Conservation (phyloP, 2,329 filamentous ascomycete genomes). For the Hypoxylon sp. region DNA sequence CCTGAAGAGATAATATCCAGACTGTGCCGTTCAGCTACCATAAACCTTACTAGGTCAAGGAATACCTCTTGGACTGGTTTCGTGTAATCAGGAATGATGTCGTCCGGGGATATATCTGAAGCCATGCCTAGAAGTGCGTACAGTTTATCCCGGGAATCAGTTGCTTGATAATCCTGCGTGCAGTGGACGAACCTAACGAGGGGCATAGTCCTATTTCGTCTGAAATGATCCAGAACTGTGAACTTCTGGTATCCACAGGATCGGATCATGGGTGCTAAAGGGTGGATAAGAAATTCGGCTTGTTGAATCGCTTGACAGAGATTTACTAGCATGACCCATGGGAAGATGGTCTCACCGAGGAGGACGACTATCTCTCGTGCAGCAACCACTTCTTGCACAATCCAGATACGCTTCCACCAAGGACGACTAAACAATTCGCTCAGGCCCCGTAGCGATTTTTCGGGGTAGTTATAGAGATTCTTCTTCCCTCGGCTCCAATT, state of each 20-base stretch:
- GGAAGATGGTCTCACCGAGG: slow-evolving; percentile 22
- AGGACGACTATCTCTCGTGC: slow-evolving; percentile 23
- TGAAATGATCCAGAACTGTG: slow-evolving; percentile 29
- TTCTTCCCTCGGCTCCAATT: slow-evolving; percentile 31
- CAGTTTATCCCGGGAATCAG: slow-evolving; percentile 30
- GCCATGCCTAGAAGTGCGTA: slow-evolving; percentile 34
- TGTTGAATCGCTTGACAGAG: slow-evolving; percentile 25
- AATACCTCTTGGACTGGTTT: slow-evolving; percentile 29
- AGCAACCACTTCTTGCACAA: slow-evolving; percentile 28
- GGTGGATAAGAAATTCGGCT: slow-evolving; percentile 28
- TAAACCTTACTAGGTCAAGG: slow-evolving; percentile 29
- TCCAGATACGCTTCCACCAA: slow-evolving; percentile 38
- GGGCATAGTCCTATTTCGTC: slow-evolving; percentile 28
- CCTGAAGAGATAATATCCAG: slow-evolving; percentile 29
- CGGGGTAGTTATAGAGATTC: slow-evolving; percentile 24
- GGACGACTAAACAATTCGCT: slow-evolving; percentile 11
- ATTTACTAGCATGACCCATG: slow-evolving; percentile 27
- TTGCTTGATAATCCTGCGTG: slow-evolving; percentile 34
- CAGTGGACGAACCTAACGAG: slow-evolving; percentile 30
- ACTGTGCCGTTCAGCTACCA: slow-evolving; percentile 18
- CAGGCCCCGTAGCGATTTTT: slow-evolving; percentile 16
- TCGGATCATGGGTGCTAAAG: slow-evolving; percentile 23
- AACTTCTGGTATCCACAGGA: slow-evolving; percentile 34
- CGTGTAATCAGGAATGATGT: slow-evolving; percentile 35
- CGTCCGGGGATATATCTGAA: slow-evolving; percentile 29